Percentiles rank a stretch among this genome's conserved stretches.
Evolutionary conservation across 1,139 yeast species (phyloP).

Genomic region (Kodamaea anthophila): DNA sequence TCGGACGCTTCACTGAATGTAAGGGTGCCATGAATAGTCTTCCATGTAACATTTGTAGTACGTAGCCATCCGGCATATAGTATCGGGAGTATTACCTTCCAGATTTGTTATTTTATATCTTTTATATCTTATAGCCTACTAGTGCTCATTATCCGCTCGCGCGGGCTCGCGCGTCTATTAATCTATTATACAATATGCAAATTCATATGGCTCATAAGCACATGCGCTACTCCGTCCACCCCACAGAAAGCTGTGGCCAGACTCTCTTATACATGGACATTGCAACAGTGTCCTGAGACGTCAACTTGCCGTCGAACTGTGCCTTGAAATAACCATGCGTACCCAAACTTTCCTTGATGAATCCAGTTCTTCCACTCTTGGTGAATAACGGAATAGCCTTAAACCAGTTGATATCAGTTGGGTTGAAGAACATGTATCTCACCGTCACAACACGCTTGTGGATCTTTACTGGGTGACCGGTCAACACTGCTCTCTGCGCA

Average conservation of each 20-base stretch:
- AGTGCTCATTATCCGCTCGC: too few relatives aligned
- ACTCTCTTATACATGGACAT: slow-evolving; percentile 92
- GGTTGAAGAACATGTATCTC: slow-evolving; percentile 94
- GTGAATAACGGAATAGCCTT: slow-evolving; percentile 91
- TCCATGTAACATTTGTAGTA: too few relatives aligned
- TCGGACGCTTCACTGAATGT: too few relatives aligned
- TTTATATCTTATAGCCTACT: too few relatives aligned
- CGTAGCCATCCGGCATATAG: too few relatives aligned
- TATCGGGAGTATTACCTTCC: too few relatives aligned
- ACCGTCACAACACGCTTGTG: slow-evolving; percentile 89
- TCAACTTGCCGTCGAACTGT: slow-evolving; percentile 82
- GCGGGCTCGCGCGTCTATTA: too few relatives aligned
- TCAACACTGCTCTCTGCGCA: slow-evolving; percentile 82
- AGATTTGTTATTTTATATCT: too few relatives aligned
- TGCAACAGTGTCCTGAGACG: slow-evolving; percentile 89
- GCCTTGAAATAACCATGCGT: slow-evolving; percentile 98
- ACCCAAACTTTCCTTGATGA: slow-evolving; percentile 91
- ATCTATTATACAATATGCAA: slow-evolving; percentile 6
- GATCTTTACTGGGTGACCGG: slow-evolving; percentile 94
- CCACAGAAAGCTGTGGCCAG: slow-evolving; percentile 62
- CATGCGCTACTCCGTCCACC: slow-evolving; percentile 18
- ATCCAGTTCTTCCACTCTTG: slow-evolving; percentile 87
- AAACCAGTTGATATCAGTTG: slow-evolving; percentile 85
- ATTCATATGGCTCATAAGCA: too few relatives aligned
- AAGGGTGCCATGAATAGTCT: too few relatives aligned